These are phyloP conservation scores for Plasmodium ovale DNA, from an alignment of 169 alveolate genomes.

Conservation along the genomic window DNA sequence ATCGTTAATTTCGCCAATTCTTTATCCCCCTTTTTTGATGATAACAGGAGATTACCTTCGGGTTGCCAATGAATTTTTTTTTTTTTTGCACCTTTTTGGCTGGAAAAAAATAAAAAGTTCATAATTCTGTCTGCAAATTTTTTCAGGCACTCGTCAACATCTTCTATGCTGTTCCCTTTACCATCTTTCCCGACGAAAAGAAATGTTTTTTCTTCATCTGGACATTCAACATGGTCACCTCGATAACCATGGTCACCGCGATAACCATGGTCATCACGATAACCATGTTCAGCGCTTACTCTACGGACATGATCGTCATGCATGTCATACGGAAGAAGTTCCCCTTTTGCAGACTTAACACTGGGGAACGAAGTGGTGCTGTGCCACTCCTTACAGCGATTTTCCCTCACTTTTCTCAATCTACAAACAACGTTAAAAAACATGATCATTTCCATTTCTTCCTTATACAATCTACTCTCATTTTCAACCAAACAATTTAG, in stretches of 20 bases:
- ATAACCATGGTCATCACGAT: no score
- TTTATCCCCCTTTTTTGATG: no score
- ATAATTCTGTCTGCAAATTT: not conserved
- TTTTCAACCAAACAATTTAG: not conserved
- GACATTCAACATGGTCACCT: not conserved
- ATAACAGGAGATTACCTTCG: no score
- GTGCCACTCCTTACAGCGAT: no score
- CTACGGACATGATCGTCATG: no score
- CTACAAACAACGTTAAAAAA: not conserved
- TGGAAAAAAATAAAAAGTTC: not conserved
- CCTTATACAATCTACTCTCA: not conserved
- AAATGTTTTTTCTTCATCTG: not conserved
- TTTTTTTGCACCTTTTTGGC: not conserved
- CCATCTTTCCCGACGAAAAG: not conserved
- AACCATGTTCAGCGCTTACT: no score
- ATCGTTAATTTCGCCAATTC: no score
- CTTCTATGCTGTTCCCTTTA: not conserved
- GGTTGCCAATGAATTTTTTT: no score
- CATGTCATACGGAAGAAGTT: no score
- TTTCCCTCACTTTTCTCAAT: not conserved
- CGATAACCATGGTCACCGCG: no score
- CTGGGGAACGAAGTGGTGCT: no score
- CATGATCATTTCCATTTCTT: slow-evolving; percentile 41
- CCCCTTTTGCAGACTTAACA: no score
- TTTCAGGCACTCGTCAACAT: not conserved